A percentile compares a stretch with the other conserved stretches of the same genome.
These are phyloP conservation scores for Fusarium sp. DNA, from an alignment of 2,329 filamentous ascomycete species.

Conservation along the genomic window DNA sequence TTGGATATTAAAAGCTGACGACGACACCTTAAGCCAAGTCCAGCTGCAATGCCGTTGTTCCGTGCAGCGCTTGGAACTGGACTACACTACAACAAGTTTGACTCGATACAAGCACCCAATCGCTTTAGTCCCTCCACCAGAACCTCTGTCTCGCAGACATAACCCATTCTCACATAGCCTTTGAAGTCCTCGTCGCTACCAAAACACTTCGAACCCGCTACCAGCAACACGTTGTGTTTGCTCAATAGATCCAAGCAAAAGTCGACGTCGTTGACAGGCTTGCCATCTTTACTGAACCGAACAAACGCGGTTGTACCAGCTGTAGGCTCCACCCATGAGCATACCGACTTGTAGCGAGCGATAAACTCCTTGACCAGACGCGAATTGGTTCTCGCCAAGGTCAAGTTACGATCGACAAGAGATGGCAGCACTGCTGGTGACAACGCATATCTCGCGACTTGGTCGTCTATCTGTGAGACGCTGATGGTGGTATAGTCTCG, in stretches of 20 bases:
- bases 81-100: constrained; percentile 17
- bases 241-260: constrained; percentile 77
- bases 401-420: constrained; percentile 65
- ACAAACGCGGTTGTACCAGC: constrained; percentile 86
- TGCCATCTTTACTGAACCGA: constrained; percentile 70
- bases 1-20: constrained; percentile 30
- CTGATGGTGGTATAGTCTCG: constrained; percentile 89
- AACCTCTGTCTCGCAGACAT: constrained; percentile 77
- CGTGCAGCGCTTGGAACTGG: constrained; percentile 4
- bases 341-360: constrained; percentile 70
- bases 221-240: constrained; percentile 77
- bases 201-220: constrained; percentile 80
- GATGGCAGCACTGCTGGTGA: constrained; percentile 57
- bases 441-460: constrained; percentile 80
- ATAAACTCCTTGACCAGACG: constrained; percentile 75
- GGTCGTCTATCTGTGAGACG: constrained; percentile 85
- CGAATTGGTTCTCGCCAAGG: constrained; percentile 75
- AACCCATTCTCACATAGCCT: constrained; percentile 83
- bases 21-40: constrained; percentile 43
- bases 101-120: constrained; percentile 56
- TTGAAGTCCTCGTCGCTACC: constrained; percentile 73
- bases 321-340: constrained; percentile 78
- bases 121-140: constrained; percentile 72
- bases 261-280: constrained; percentile 75
- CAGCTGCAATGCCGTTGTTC: constrained; percentile 39